Conservation (phyloP, 177 flowering plant species). For the Vitis hybrid region DNA sequence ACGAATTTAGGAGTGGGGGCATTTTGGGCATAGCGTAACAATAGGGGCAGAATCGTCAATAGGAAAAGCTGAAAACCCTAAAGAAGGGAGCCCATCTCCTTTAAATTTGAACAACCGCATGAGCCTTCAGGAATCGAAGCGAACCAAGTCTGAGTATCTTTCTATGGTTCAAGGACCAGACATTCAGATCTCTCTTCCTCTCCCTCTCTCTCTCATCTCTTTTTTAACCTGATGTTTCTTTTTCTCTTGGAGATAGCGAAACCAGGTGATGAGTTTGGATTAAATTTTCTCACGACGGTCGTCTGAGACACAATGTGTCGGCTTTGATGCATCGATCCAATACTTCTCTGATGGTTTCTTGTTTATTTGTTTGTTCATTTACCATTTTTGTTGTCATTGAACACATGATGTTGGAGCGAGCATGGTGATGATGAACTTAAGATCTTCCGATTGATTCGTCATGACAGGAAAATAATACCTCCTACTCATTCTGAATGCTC, state of each 20-base stretch:
- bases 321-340: slow-evolving; percentile 32
- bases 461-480: slow-evolving; percentile 16
- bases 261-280: slow-evolving; percentile 44
- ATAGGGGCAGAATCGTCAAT: slow-evolving; percentile 9
- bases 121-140: too few species aligned
- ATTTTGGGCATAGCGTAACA: too few species aligned
- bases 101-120: too few species aligned
- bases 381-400: background rate
- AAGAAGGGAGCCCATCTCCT: background rate
- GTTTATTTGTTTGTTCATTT: background rate
- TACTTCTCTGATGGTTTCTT: slow-evolving; percentile 39
- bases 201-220: background rate
- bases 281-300: slow-evolving; percentile 60
- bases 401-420: background rate
- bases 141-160: too few species aligned
- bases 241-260: background rate
- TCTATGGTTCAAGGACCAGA: rapidly evolving
- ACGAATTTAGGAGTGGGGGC: too few species aligned
- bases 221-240: background rate
- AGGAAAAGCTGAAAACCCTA: background rate
- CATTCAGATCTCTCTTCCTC: background rate
- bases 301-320: slow-evolving; percentile 44
- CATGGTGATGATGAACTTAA: slow-evolving; percentile 14
- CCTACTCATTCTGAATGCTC: slow-evolving; percentile 16
- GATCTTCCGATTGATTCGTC: slow-evolving; percentile 8